Evolutionary conservation across 306 rosid species (phyloP).

Genomic region (Glycine tomentella): DNA sequence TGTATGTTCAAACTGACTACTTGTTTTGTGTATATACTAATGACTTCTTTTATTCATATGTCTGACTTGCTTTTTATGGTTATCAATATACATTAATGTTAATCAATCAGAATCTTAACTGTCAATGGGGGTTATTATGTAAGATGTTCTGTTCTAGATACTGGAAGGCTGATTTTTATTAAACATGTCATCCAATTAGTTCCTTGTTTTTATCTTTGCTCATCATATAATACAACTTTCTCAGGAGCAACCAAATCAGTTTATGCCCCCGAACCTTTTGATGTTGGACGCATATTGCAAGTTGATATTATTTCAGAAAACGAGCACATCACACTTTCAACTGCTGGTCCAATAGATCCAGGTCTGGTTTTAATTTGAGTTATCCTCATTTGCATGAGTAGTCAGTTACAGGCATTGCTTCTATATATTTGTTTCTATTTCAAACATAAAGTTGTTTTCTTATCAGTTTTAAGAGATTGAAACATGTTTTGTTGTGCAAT

Average conservation of each 20-base stretch:
- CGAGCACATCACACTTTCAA: constrained; percentile 63
- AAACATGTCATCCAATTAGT: not conserved
- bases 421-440: constrained; percentile 22
- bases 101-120: not conserved
- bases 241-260: constrained; percentile 91
- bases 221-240: constrained; percentile 39
- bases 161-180: not conserved
- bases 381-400: constrained; percentile 14
- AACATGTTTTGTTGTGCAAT: constrained; percentile 3
- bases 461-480: constrained; percentile 14
- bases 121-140: constrained; percentile 25
- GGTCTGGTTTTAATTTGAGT: constrained; percentile 59
- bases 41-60: not conserved
- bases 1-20: not conserved
- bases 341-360: constrained; percentile 88
- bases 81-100: not conserved
- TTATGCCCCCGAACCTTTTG: constrained; percentile 97
- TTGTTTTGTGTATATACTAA: not conserved
- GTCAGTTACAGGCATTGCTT: constrained; percentile 37
- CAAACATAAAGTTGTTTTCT: not conserved
- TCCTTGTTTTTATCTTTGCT: not conserved
- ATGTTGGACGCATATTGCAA: constrained; percentile 82
- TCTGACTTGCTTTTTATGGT: constrained; percentile 2
- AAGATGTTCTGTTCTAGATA: constrained; percentile 18
- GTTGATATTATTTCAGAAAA: constrained; percentile 66